Base-by-base conservation (phyloP, 352 stramenopile species). In the Aphanomyces cochlioides region DNA sequence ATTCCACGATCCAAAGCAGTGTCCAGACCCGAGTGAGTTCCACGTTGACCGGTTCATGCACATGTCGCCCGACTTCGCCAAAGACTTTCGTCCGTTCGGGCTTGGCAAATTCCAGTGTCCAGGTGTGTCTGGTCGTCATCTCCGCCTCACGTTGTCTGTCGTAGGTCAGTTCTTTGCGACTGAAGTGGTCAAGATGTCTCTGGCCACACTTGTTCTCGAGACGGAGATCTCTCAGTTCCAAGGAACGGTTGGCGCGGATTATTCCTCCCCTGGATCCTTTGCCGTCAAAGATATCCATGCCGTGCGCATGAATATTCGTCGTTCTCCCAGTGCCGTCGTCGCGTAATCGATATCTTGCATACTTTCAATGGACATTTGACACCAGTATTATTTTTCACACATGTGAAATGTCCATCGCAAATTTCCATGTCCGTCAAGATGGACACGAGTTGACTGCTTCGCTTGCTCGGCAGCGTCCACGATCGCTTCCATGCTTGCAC, bases 51-150 rank as follows among this genome's bases (percentile, higher is more conserved):
- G 60, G 43, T 67, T 67, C 28, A 4, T 21, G 2, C 28, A 28
- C 28, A 19, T 5, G 17, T 28, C 45, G 8, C 60, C 60, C 10
- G 37, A 7, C 19, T 41, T 67, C 4, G 60, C 60, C 47, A 56
- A 57, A 15, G 60, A 67, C 43, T 67, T 67, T 41, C 7, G 28
- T 17, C 60, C 60, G 17, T 67, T 67, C 54, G 60, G 60, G 4
- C 47, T 56, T 15, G 60, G 60, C 5, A 67, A 67, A 2, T 67
- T 54, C 28, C 47, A 54, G 12, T 67, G 60, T 41, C 60, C 60
- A 4, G 60, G 43, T 50, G 0, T n/a, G 43, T n/a, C 43, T 50
- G 43, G 10, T 50, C 10, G 43, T 12, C 10, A 50, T 12, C 43
- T 50, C 43, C 43, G 17, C 28, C 28, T 28, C 28, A 50, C 43